Conservation (phyloP, 148 eudicot species). For the Diospyros kaki region DNA sequence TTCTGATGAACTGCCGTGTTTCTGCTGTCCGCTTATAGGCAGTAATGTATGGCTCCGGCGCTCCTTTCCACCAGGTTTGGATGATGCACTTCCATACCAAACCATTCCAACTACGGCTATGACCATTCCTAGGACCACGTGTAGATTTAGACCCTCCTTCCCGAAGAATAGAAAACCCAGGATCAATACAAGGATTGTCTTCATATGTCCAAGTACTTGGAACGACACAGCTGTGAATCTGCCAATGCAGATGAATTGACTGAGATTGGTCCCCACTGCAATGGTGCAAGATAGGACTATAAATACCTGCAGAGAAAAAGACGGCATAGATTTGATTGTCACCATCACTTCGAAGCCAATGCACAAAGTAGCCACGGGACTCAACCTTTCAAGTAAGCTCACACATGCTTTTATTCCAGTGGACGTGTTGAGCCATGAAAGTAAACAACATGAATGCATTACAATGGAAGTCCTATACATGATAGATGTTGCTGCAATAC, state of each 20-base stretch:
- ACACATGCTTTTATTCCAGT: too few relatives aligned
- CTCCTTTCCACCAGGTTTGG: conserved; percentile 92
- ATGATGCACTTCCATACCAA: conserved; percentile 88
- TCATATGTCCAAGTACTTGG: conserved; percentile 96
- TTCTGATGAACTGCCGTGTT: conserved; percentile 43
- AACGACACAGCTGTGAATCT: conserved; percentile 93
- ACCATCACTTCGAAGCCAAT: too few relatives aligned
- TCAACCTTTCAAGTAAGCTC: too few relatives aligned
- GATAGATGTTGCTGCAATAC: too few relatives aligned
- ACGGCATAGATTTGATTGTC: too few relatives aligned
- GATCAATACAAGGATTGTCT: conserved; percentile 88
- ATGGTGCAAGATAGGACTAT: conserved; percentile 75
- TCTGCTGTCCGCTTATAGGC: conserved; percentile 51
- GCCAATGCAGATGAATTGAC: conserved; percentile 95
- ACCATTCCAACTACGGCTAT: conserved; percentile 86
- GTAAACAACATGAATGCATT: too few relatives aligned
- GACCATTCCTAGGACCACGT: conserved; percentile 82
- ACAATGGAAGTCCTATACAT: too few relatives aligned
- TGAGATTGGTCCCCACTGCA: conserved; percentile 88
- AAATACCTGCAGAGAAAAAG: conserved; percentile 44
- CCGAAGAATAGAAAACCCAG: conserved; percentile 86
- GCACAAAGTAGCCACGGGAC: too few relatives aligned
- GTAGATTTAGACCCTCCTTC: conserved; percentile 82
- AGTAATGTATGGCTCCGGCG: conserved; percentile 48
- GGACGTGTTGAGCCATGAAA: too few relatives aligned